Percentiles rank a stretch among this genome's conserved stretches.
Conservation (phyloP, 2,329 filamentous ascomycete genomes). For the Onygenales sp. region DNA sequence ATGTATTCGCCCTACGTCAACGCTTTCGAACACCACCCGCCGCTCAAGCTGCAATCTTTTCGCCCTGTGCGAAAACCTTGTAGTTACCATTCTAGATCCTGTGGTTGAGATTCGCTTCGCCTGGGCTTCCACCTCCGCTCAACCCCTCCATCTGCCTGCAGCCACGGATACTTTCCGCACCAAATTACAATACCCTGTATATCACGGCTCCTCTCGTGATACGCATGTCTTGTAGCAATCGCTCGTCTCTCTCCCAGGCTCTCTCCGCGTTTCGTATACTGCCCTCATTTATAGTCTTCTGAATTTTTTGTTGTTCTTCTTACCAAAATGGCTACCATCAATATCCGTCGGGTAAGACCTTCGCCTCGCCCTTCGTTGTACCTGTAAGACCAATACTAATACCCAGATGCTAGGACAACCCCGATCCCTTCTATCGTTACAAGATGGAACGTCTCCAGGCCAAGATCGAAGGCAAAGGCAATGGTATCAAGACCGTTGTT, state of each 20-base stretch:
- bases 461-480: conserved; percentile 99
- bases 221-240: conserved; percentile 52
- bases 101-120: conserved; percentile 61
- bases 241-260: conserved; percentile 36
- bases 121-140: conserved; percentile 21
- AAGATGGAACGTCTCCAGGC: conserved; percentile 99
- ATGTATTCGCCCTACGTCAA: conserved; percentile 98
- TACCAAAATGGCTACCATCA: conserved; percentile 88
- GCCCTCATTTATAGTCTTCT: conserved; percentile 19
- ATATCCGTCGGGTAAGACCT: conserved; percentile 64
- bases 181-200: conserved; percentile 5
- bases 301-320: conserved; percentile 17
- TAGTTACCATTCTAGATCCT: conserved; percentile 79
- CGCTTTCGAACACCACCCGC: conserved; percentile 89
- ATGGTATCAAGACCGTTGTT: conserved; percentile 98
- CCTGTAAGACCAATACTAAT: conserved; percentile 6
- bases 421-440: conserved; percentile 99
- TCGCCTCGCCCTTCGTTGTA: neutral
- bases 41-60: conserved; percentile 94
- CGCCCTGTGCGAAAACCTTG: conserved; percentile 90
- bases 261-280: conserved; percentile 25
- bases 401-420: conserved; percentile 55
- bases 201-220: conserved; percentile 12
- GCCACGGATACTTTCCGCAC: conserved; percentile 15
- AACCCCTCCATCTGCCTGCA: conserved; percentile 7